Conservation (phyloP, 495 filamentous ascomycete genomes). For the Wilcoxina mikolae region DNA sequence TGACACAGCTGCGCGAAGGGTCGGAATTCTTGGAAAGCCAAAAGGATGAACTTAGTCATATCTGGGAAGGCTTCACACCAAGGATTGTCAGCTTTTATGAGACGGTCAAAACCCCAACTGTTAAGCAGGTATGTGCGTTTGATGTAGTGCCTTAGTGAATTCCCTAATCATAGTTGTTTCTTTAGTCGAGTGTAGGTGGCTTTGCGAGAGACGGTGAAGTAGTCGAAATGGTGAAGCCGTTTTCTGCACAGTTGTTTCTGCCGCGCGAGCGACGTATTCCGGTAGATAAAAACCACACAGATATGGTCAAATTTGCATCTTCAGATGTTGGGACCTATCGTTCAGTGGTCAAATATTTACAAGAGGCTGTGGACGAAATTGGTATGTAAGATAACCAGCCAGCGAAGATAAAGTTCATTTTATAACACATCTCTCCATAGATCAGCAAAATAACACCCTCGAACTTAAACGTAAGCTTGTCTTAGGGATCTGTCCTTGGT, state of each 20-base stretch:
- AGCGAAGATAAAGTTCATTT: too few relatives aligned
- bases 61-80: constrained; percentile 7
- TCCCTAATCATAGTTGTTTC: too few relatives aligned
- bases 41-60: not conserved
- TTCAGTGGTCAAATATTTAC: not conserved
- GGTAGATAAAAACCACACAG: constrained; percentile 7
- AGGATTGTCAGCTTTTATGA: constrained; percentile 23
- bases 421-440: too few relatives aligned
- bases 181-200: too few relatives aligned
- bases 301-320: constrained; percentile 8
- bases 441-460: too few relatives aligned
- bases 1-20: not conserved
- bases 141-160: too few relatives aligned
- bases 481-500: too few relatives aligned
- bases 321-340: not conserved
- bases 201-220: too few relatives aligned
- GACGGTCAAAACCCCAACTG: constrained; percentile 13
- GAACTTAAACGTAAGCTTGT: too few relatives aligned
- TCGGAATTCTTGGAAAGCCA: constrained; percentile 9
- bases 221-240: constrained; percentile 3
- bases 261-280: constrained; percentile 7
- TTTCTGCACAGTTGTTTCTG: constrained; percentile 7
- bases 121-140: not conserved
- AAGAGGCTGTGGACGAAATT: not conserved
- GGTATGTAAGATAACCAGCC: too few relatives aligned